Evolutionary conservation across 805 yeast genomes (phyloP), one percentile per base, ranked within the genome.

Genomic region (Wickerhamomyces queroliae): DNA sequence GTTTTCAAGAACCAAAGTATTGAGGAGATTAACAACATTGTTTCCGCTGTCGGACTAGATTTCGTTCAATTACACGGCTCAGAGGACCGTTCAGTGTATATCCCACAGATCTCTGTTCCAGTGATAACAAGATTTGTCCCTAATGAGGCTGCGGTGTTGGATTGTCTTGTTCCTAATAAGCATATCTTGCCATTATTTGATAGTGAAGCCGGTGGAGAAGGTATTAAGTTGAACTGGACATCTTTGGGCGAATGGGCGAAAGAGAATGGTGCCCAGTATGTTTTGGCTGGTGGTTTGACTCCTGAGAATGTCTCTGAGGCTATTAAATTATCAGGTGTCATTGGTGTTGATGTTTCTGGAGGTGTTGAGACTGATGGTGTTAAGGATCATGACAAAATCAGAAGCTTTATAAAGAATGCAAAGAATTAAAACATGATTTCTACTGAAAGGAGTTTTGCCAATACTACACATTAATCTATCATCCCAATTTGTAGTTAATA

Each of bases 331-430:
- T 48, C 55, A 1, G 91, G 93, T 19, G 78, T 85, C n/a, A 55
- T 80, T 27, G 98, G 97, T 4, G 91, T 85, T 20, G 99, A 91
- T 62, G 98, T 93, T 7, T 83, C 95, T 53, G 89, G 96, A 9
- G 99, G 99, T 1, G 95, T 90, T 2, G 99, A 93, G 56, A 77
- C 82, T 0, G 36, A 76, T 32, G 95, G 95, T 2, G 58, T 49
- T 1, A 93, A 91, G 60, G 95, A 89, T 58, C 51, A 66, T 35
- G 56, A 40, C 1, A 91, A 89, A 62, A 76, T 91, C 17, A 51
- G 52, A 39, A 39, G 43, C 12, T 91, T 90, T 61, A 64, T 91
- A 5, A 41, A 40, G 5, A 72, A 70, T 47, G 88, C 83, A 3
- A 66, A 66, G 39, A 24, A 21, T 12, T 28, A n/a, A n/a, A n/a